These are phyloP conservation scores for Blastobotrys indianensis DNA, from an alignment of 1,139 yeast species.

Conservation along the genomic window DNA sequence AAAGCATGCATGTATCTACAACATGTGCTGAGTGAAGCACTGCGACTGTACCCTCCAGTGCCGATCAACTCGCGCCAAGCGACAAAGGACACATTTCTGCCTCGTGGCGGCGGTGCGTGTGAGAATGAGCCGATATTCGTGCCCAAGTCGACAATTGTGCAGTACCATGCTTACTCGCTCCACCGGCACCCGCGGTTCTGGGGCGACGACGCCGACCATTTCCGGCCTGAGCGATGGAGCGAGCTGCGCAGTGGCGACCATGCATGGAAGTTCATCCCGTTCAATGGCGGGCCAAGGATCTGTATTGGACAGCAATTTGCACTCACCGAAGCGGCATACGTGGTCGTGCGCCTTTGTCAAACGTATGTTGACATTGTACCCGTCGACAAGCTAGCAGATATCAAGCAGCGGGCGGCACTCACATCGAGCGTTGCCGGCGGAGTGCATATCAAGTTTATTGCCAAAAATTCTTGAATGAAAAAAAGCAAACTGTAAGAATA, in stretches of 20 bases:
- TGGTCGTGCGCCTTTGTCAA: constrained; percentile 41
- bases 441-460: constrained; percentile 17
- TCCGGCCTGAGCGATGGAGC: constrained; percentile 50
- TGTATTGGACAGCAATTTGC: constrained; percentile 59
- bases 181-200: constrained; percentile 43
- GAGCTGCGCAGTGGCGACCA: constrained; percentile 17
- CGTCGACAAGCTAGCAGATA: not conserved
- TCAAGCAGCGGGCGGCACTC: constrained; percentile 13
- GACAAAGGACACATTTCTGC: constrained; percentile 43
- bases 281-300: constrained; percentile 58
- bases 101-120: constrained; percentile 49
- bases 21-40: constrained; percentile 45
- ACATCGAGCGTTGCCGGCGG: constrained; percentile 21
- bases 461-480: too few species aligned
- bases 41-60: constrained; percentile 52
- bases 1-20: constrained; percentile 46
- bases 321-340: constrained; percentile 49
- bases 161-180: constrained; percentile 42
- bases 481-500: too few species aligned
- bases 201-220: constrained; percentile 46
- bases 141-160: constrained; percentile 44
- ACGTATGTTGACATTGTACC: constrained; percentile 16
- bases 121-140: constrained; percentile 41
- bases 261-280: constrained; percentile 48
- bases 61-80: constrained; percentile 48